phyloP scores from a whole-genome alignment of 2,329 filamentous ascomycete genomes.

The Paracorniculantispora psalliotae region DNA sequence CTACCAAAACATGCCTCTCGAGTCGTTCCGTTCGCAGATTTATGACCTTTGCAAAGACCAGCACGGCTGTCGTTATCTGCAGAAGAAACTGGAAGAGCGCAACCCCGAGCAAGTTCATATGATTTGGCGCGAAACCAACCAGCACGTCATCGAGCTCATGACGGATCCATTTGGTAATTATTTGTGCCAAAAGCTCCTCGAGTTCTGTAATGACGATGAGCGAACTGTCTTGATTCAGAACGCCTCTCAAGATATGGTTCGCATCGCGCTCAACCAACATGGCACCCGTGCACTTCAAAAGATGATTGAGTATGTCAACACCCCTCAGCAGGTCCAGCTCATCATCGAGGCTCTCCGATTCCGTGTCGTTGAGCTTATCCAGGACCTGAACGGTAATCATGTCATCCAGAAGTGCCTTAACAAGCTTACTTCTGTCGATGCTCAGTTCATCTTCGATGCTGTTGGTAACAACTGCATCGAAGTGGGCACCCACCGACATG shows the following conservation, averaged over 20 bases:
- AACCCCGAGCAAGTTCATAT: conserved; percentile 78
- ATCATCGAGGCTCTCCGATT: conserved; percentile 80
- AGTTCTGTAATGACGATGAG: conserved; percentile 92
- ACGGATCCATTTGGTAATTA: conserved; percentile 99
- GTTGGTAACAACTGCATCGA: conserved; percentile 82
- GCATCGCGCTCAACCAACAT: conserved; percentile 94
- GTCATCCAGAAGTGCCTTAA: conserved; percentile 99
- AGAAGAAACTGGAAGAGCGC: conserved; percentile 94
- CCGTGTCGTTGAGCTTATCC: conserved; percentile 88
- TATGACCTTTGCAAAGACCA: conserved; percentile 95
- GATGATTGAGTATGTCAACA: conserved; percentile 97
- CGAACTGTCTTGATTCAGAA: conserved; percentile 90
- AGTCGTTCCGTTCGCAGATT: conserved; percentile 76
- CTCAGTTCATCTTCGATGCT: conserved; percentile 95
- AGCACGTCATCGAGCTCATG: conserved; percentile 96
- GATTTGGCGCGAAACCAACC: conserved; percentile 91
- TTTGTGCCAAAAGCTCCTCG: conserved; percentile 94
- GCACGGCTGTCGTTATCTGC: conserved; percentile 92
- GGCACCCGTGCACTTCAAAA: conserved; percentile 95
- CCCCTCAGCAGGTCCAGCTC: conserved; percentile 74
- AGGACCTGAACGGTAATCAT: conserved; percentile 97
- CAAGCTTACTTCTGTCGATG: conserved; percentile 77
- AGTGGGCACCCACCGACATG: conserved; percentile 94
- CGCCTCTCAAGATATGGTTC: conserved; percentile 79
- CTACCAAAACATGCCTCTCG: conserved; percentile 77